Evolutionary conservation across 2,329 filamentous ascomycete species (phyloP), one percentile per base, ranked within the genome.

Genomic region (Orbilia oligospora): DNA sequence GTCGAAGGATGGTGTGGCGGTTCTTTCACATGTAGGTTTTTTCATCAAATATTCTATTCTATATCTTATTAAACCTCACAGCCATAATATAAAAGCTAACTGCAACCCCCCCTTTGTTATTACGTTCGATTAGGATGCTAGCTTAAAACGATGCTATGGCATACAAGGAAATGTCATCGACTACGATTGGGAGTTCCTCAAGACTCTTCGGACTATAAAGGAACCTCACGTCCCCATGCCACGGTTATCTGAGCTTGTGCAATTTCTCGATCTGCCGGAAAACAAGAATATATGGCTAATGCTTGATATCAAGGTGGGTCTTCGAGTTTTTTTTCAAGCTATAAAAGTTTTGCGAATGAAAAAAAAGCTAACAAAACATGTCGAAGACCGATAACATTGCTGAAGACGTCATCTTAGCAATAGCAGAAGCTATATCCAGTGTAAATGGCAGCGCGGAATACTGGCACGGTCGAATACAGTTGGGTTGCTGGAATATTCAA

Each of bases 101-200:
- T 14, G 3, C 14, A 44, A 22, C 24, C 30, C 22, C 30, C 22
- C 41, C 24, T 22, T 18, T 33, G 12, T 10, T 46, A 3, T 41
- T 3, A 16, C 27, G n/a, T 61, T 30, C 63, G 77, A 65, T 72
- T 77, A 94, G 89, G 94, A 97, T 83, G 86, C 89, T 5, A 90
- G 89, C 1, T 86, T 97, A 38, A 91, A 92, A 84, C 89, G 95
- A 56, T 97, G 93, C 84, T 97, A 92, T 83, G 94, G 94, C 12
- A 85, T 89, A n/a, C 86, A 91, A 36, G 87, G 90, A 38, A 91
- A 89, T 81, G 88, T 97, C 75, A 87, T 89, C 61, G 92, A 97
- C 82, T 93, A 90, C 83, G 89, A 92, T 75, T 97, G 93, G 91
- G 86, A 87, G 3, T 91, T 93, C 81, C 85, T 97, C 58, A 88